Base-by-base conservation (phyloP, 2,329 filamentous ascomycete genomes). In the Fusarium mangiferae region DNA sequence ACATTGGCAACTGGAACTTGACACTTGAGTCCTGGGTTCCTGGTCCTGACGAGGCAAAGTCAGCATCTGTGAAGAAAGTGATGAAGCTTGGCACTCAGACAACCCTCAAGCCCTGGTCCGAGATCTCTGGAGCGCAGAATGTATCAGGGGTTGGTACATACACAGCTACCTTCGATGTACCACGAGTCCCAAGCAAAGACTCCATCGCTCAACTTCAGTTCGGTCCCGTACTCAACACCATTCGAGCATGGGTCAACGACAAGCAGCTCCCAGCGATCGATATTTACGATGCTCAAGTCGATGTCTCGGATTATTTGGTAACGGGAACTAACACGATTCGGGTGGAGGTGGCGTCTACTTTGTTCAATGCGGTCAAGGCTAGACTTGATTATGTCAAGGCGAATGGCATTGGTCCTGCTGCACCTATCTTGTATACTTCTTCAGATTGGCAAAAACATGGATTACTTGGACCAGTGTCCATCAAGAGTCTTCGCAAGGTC, bases 301-400 rank as follows among this genome's bases (percentile, higher is more conserved):
- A 49, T n/a, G 14, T 49, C 6, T 49, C 20, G 20, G 28, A 49
- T 4, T 49, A 17, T n/a, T 28, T 49, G 5, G 28, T 17, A 1
- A n/a, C 22, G 10, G 28, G 46, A 9, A 8, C 6, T 0, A 30
- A 48, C 10, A 30, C 5, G 0, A 30, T 48, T 4, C 0, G 4
- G 7, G 45, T 48, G 5, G 14, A 48, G 26, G 28, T 48, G 20
- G 26, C 45, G 2, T 48, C 28, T 17, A 48, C 45, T n/a, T 30
- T 48, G 26, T 48, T 48, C 20, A 48, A 48, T 17, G 26, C 45
- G 20, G 45, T 48, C 6, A 48, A 48, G 45, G 20, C 26, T 8
- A 48, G 45, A 30, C 20, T 48, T 30, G 10, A 48, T 13, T 30
- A 30, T 30, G 28, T 48, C 26, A 48, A 48, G 20, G 45, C 45